Base-by-base conservation (phyloP, 2,329 filamentous ascomycete species). In the Talaromyces sp. region DNA sequence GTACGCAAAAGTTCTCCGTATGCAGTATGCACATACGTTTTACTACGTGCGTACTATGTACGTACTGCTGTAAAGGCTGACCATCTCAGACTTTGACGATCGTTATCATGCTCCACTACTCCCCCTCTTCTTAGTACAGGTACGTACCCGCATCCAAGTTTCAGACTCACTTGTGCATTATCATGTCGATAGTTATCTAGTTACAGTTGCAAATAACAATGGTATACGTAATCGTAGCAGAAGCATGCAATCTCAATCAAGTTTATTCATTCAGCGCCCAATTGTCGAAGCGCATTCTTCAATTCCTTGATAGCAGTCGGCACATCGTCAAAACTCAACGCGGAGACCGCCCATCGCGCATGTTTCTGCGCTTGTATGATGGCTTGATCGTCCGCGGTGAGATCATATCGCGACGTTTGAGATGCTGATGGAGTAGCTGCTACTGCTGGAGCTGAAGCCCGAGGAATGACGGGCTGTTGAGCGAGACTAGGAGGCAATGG, bases 331-430 rank as follows among this genome's bases (percentile, higher is more conserved):
- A 99, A 99, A 72, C 97, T 97, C 57, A 99, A 80, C 0, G 95
- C 95, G 11, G 93, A 97, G 48, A 98, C 96, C 0, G 95, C 95
- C 92, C 92, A 99, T 72, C 92, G 93, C 2, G 94, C 93, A 79
- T 98, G 95, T 75, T 98, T 99, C 76, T 97, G 93, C 4, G 95
- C 94, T 71, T 88, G 85, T 41, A 87, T 82, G 41, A 97, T 89
- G 0, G 90, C 83, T 66, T 93, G 89, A 68, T 97, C 92, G 11
- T 90, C 84, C 5, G 82, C 71, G 6, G 73, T 71, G n/a, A 63
- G 16, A 5, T 47, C 50, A 47, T 63, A 63, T 27, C 27, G 27
- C n/a, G 61, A 56, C 2, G 54, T 19, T 33, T 64, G 70, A 65
- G 67, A 72, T 50, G 16, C 43, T n/a, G 54, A 33, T 43, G 62